Evolutionary conservation across 768 basidiomycete species (phyloP), one percentile per base, ranked within the genome.

Genomic region (Cystobasidium tubakii): DNA sequence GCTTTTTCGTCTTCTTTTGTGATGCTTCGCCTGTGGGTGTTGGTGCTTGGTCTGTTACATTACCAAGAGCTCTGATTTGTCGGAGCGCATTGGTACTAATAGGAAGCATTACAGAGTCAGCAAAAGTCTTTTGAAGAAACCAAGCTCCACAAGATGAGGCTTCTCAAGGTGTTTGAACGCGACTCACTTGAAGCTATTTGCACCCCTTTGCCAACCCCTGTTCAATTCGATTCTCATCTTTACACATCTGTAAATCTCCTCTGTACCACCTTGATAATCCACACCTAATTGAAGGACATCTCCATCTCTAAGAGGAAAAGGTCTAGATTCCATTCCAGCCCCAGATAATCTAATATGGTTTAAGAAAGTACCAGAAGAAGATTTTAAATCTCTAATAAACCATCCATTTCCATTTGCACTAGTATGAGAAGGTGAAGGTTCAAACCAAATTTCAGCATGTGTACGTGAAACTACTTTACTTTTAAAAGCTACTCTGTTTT

Each of bases 191-290:
- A 96, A 99, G 50, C 88, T 90, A 83, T 97, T 97, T 0, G 88
- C 87, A 0, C 83, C 86, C 1, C 87, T 83, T 81, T 96, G 92
- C 95, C 93, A 97, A 81, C 93, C 93, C 74, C 94, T 83, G 10
- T 87, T 87, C 21, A 97, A 81, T 82, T 99, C 95, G 64, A 97
- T 84, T 76, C 90, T 86, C 80, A 99, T 96, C 86, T 95, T 97
- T 74, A 98, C 91, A 73, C 90, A 91, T 83, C 96, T 90, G 82
- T 95, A 97, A 66, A 95, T 92, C 81, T 97, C 94, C 83, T 97
- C 93, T 7, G 90, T 87, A 0, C 95, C 95, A 6, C 95, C 95
- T 81, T 97, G 94, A 82, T 96, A 99, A 80, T 98, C 94, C 31
- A 98, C 92, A 1, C 95, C 94, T 0, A 97, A 87, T 82, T 97